phyloP scores from a whole-genome alignment of 75 land plant species.

The Adiantum capillusveneris region DNA sequence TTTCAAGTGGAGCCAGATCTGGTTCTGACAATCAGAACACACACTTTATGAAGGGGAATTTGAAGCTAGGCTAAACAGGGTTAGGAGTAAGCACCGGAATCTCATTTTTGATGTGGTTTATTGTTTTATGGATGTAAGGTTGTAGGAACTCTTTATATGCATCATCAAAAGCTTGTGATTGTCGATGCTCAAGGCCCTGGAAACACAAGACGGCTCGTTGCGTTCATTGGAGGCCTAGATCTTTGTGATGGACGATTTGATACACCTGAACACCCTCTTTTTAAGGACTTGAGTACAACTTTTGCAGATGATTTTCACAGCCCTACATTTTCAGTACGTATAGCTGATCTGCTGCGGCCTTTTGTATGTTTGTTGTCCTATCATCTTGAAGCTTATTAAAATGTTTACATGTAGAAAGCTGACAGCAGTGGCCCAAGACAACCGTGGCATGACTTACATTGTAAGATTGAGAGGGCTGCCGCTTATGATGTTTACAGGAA shows the following conservation, averaged over 20 bases:
- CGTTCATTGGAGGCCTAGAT: conserved; percentile 66
- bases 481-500: conserved; percentile 83
- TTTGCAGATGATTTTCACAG: conserved; percentile 62
- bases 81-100: too few relatives aligned
- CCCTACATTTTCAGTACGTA: conserved; percentile 51
- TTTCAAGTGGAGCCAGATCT: too few relatives aligned
- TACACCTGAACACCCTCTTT: conserved; percentile 49
- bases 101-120: too few relatives aligned
- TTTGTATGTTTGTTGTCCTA: too few relatives aligned
- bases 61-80: too few relatives aligned
- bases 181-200: conserved; percentile 51
- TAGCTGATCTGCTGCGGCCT: too few relatives aligned
- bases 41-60: too few relatives aligned
- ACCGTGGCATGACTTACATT: conserved; percentile 95
- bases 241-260: conserved; percentile 61
- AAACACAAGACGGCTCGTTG: conserved; percentile 37
- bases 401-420: background rate
- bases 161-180: conserved; percentile 63
- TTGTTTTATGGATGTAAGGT: too few relatives aligned
- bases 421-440: conserved; percentile 69
- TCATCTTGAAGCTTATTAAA: background rate
- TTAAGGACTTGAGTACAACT: conserved; percentile 33
- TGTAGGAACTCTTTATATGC: conserved; percentile 60
- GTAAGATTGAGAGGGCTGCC: conserved; percentile 85
- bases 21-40: too few relatives aligned